Percentiles rank a stretch among this genome's conserved stretches.
Conservation (phyloP, 2,329 filamentous ascomycete species). For the Phialophora tarda region DNA sequence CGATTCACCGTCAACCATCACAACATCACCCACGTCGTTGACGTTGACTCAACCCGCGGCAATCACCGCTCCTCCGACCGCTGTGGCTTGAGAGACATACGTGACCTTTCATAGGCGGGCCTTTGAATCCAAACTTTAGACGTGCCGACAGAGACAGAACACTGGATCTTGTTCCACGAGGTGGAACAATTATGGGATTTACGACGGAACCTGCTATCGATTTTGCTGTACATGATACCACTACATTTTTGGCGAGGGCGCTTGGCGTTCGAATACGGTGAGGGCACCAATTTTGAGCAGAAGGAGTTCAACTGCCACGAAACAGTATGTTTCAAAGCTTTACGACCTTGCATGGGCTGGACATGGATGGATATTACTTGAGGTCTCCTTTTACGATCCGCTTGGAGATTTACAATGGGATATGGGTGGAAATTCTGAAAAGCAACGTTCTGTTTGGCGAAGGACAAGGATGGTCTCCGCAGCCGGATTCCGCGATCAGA, state of each 20-base stretch:
- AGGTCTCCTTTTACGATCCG: constrained; percentile 10
- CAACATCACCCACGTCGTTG: constrained; percentile 17
- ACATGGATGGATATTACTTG: constrained; percentile 6
- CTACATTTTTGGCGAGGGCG: constrained; percentile 30
- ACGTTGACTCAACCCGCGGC: constrained; percentile 16
- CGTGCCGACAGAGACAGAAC: background rate
- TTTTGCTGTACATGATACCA: constrained; percentile 38
- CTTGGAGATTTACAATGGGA: constrained; percentile 13
- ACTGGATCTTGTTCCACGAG: background rate
- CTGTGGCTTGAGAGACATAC: constrained; percentile 15
- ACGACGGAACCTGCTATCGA: constrained; percentile 25
- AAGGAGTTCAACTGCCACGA: constrained; percentile 21
- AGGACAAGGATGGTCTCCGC: constrained; percentile 18
- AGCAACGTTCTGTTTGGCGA: constrained; percentile 19
- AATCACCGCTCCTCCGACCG: constrained; percentile 22
- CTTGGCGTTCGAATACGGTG: constrained; percentile 31
- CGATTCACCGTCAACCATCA: constrained; percentile 16
- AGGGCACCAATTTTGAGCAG: constrained; percentile 18
- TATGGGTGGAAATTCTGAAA: constrained; percentile 28
- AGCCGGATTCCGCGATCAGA: constrained; percentile 24
- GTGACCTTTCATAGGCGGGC: background rate
- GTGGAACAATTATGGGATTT: constrained; percentile 14
- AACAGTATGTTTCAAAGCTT: constrained; percentile 4
- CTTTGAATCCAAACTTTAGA: constrained; percentile 7
- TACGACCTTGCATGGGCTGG: constrained; percentile 18